Evolutionary conservation across 176 grass and related monocot genomes (phyloP), one percentile per base, ranked within the genome.

Genomic region (Dactylis glomerata): DNA sequence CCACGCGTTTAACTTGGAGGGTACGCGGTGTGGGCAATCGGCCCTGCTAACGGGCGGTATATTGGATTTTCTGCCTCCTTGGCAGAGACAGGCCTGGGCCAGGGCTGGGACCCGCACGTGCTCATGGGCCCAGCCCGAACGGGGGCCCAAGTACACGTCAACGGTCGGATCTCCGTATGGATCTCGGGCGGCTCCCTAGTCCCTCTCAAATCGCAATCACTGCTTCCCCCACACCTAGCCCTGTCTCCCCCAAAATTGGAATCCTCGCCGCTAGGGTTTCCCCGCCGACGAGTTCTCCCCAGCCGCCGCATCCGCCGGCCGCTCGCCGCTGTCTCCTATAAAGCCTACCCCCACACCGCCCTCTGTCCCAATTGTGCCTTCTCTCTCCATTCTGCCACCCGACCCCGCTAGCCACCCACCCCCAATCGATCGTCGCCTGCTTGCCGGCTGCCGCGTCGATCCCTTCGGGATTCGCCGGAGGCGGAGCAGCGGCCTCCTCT

Each of bases 211-310:
- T 64, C 57, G 6, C 24, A 12, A 13, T 62, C 37, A 61, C 32
- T 38, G 7, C 51, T 24, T 45, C 31, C 49, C 31, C 73, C 73
- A 62, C 26, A 59, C 55, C 52, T 55, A 7, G 1, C 37, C 45
- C 27, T 7, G 10, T 15, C 50, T n/a, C 30, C 15, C 71, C 71
- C 71, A 74, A 56, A 24, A 24, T 56, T 2, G 74, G 74, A 77
- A 77, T 24, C 68, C 67, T 42, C 34, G 34, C 22, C 36, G 49
- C 74, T 81, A 81, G 78, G 78, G 78, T 68, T 81, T 81, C 61
- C 61, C 62, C 59, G 17, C 17, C 78, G 27, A 24, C 61, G 6
- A 56, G 30, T 3, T 1, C 75, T n/a, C 51, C 50, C 75, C 32
- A 16, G 62, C 62, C 62, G 27, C 59, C 20, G 22, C 22, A 26